Conservation (phyloP, 805 yeast species). For the Maudiozyma bulderi region DNA sequence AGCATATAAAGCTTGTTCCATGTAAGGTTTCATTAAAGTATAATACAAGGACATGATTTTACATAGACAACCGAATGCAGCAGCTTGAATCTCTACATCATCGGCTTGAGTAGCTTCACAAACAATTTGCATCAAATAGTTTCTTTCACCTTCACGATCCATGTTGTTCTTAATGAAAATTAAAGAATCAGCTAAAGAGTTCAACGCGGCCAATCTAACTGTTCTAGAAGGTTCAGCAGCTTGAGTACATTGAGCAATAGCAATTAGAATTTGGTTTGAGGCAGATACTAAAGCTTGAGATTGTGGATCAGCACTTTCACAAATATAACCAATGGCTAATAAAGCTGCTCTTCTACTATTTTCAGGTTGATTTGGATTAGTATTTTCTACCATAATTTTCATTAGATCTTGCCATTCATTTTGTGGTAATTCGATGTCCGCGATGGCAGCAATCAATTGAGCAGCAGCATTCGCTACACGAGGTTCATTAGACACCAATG, state of each 20-base stretch:
- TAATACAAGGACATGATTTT: conserved; percentile 86
- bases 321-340: conserved; percentile 86
- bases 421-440: conserved; percentile 87
- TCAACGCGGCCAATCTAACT: conserved; percentile 84
- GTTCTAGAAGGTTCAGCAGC: conserved; percentile 59
- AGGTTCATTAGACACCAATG: conserved; percentile 52
- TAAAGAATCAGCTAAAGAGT: conserved; percentile 83
- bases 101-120: conserved; percentile 97
- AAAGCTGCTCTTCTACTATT: conserved; percentile 79
- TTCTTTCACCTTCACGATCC: conserved; percentile 88
- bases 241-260: conserved; percentile 95
- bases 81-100: conserved; percentile 74
- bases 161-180: conserved; percentile 84
- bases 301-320: conserved; percentile 84
- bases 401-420: conserved; percentile 84
- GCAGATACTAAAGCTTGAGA: conserved; percentile 65
- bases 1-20: conserved; percentile 93
- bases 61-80: conserved; percentile 93
- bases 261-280: conserved; percentile 85
- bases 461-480: conserved; percentile 85
- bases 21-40: conserved; percentile 81
- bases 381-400: conserved; percentile 74
- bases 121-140: conserved; percentile 95
- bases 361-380: conserved; percentile 67
- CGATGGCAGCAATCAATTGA: conserved; percentile 91